Evolutionary conservation across 306 rosid genomes (phyloP).

Genomic region (Gleditsia sinensis): DNA sequence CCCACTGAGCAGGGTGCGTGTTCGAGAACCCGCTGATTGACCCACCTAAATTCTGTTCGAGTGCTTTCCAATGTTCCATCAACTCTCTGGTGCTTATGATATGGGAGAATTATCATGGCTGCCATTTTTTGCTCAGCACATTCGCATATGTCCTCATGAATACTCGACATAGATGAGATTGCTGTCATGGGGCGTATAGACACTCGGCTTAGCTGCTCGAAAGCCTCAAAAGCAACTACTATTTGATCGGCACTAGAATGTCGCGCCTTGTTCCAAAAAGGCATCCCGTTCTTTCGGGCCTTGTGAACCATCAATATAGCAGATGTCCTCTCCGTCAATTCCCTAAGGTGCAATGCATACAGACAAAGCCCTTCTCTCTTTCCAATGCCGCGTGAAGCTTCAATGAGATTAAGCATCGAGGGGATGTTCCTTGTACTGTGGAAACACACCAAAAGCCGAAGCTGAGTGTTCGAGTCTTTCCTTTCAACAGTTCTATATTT

Average conservation of each 20-base stretch:
- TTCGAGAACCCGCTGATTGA: conserved; percentile 54
- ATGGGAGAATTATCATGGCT: conserved; percentile 64
- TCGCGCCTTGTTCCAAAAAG: conserved; percentile 60
- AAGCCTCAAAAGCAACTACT: conserved; percentile 65
- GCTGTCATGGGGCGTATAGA: conserved; percentile 71
- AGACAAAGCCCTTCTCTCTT: conserved; percentile 54
- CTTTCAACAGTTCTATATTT: conserved; percentile 52
- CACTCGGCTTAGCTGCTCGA: conserved; percentile 56
- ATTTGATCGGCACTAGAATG: conserved; percentile 42
- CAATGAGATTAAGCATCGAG: conserved; percentile 57
- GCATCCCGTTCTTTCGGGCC: conserved; percentile 62
- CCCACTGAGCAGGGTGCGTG: conserved; percentile 72
- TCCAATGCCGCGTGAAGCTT: conserved; percentile 60
- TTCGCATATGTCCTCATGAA: conserved; percentile 61
- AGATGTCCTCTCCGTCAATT: conserved; percentile 65
- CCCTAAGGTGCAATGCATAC: conserved; percentile 70
- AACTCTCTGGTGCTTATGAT: conserved; percentile 62
- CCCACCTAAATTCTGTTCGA: conserved; percentile 45
- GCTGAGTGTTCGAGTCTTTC: conserved; percentile 40
- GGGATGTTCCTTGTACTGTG: conserved; percentile 61
- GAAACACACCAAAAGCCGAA: conserved; percentile 61
- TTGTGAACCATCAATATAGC: conserved; percentile 69
- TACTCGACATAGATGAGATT: conserved; percentile 48
- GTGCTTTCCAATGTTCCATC: conserved; percentile 62
- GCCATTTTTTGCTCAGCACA: conserved; percentile 55